Evolutionary conservation across 2,329 filamentous ascomycete species (phyloP), one percentile per base, ranked within the genome.

Genomic region (Leptodontidium sp.): DNA sequence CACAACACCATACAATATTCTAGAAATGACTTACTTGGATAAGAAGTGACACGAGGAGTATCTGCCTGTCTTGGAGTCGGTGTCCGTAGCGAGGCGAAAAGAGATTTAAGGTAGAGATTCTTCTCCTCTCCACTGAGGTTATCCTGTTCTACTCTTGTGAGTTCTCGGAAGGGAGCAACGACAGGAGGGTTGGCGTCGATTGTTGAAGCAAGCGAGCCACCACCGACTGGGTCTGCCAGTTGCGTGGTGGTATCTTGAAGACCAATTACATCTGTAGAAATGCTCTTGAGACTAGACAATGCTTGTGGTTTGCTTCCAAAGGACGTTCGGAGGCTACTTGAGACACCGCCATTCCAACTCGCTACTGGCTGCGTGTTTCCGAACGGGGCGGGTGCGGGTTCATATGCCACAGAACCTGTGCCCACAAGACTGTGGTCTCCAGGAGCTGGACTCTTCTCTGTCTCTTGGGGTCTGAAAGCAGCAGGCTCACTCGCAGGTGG

Each of bases 341-440:
- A 81, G 29, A 79, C 80, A 24, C 79, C 79, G 67, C 81, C 78
- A 62, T 84, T 84, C 83, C 82, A 84, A 26, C 65, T 61, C 17
- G 29, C 40, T 24, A n/a, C 26, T 49, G 43, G 15, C 24, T 61
- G 43, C 6, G 43, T 50, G 4, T 7, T 62, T 43, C 5, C 35
- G 7, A 26, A 5, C 17, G 57, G 38, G 9, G 21, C 21, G 21
- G 57, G 11, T 35, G n/a, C n/a, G 17, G 55, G 9, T 84, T 82
- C 82, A 84, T 38, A 61, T 43, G 15, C 12, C 17, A 35, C 40
- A 43, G 53, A 21, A 4, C 38, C 65, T 12, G 55, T 24, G 11
- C 55, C 43, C 11, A 49, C 40, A 9, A 50, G 38, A 53, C 32
- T 58, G 4, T 24, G 38, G 35, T 43, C 26, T 15, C 4, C 35